Percentiles rank a stretch among this genome's conserved stretches.
Evolutionary conservation across 257 asterid genomes (phyloP).

Genomic region (Asclepias syriaca): DNA sequence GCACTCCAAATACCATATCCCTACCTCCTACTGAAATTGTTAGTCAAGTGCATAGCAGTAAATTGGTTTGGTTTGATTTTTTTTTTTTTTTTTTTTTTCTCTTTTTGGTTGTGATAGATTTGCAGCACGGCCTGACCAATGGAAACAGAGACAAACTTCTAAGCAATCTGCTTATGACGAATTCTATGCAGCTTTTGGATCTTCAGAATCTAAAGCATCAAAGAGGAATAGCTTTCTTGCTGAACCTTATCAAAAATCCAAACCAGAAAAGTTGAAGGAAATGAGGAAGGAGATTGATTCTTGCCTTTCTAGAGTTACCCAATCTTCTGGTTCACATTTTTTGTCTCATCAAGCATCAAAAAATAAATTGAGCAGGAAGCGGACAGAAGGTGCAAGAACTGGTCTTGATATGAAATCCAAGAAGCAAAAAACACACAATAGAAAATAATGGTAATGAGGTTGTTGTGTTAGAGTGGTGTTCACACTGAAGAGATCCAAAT

Average conservation of each 20-base stretch:
- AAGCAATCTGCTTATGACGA: slow-evolving; percentile 63
- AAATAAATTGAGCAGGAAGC: slow-evolving; percentile 35
- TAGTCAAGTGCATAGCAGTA: neutral
- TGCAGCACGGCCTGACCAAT: slow-evolving; percentile 65
- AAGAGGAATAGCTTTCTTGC: slow-evolving; percentile 54
- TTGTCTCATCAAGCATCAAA: slow-evolving; percentile 63
- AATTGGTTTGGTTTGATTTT: slow-evolving; percentile 2
- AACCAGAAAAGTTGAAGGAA: slow-evolving; percentile 61
- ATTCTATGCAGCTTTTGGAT: slow-evolving; percentile 67
- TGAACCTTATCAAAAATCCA: slow-evolving; percentile 39
- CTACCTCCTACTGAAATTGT: slow-evolving; percentile 2
- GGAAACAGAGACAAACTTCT: slow-evolving; percentile 79
- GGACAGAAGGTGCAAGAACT: slow-evolving; percentile 16
- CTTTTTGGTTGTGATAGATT: slow-evolving; percentile 36
- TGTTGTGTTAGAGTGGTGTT: neutral
- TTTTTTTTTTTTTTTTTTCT: slow-evolving; percentile 11
- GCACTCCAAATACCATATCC: neutral
- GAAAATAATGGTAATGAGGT: slow-evolving; percentile 16
- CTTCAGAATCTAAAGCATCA: slow-evolving; percentile 46
- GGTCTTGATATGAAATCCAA: slow-evolving; percentile 26
- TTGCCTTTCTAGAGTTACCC: slow-evolving; percentile 38
- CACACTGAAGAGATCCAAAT: neutral
- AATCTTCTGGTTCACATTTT: slow-evolving; percentile 43
- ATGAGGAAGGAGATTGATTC: slow-evolving; percentile 69
- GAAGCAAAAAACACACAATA: slow-evolving; percentile 22